Percentiles rank a stretch among this genome's conserved stretches.
Conservation (phyloP, 345 rosid genomes). For the Brassica juncea region DNA sequence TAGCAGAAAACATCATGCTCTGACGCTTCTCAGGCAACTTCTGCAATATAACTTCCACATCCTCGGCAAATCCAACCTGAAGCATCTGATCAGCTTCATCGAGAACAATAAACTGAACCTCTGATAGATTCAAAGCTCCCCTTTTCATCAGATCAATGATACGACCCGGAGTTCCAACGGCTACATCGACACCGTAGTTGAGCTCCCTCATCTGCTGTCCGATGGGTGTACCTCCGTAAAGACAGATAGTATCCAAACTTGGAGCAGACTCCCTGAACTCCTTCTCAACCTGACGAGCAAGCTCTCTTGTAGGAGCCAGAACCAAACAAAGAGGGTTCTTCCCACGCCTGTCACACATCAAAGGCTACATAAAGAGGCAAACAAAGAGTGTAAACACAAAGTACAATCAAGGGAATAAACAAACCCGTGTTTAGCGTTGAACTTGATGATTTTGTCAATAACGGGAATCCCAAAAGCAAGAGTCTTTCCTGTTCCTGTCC, state of each 20-base stretch:
- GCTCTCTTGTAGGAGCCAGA: conserved; percentile 96
- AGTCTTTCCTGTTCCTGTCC: conserved; percentile 96
- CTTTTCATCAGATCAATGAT: conserved; percentile 89
- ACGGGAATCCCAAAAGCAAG: conserved; percentile 97
- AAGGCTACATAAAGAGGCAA: conserved; percentile 4
- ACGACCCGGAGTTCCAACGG: conserved; percentile 98
- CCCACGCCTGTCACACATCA: conserved; percentile 55
- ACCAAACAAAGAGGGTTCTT: conserved; percentile 86
- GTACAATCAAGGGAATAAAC: conserved; percentile 19
- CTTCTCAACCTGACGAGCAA: conserved; percentile 89
- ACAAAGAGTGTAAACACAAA: background rate
- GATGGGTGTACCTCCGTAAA: conserved; percentile 93
- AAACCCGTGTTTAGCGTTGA: conserved; percentile 85
- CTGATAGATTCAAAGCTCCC: conserved; percentile 70
- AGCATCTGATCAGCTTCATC: conserved; percentile 99
- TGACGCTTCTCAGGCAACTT: conserved; percentile 77
- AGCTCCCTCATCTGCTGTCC: conserved; percentile 71
- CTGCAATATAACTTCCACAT: conserved; percentile 72
- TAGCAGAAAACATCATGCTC: conserved; percentile 93
- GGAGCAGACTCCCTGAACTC: conserved; percentile 84
- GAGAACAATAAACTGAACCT: conserved; percentile 80
- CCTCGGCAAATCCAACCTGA: conserved; percentile 93
- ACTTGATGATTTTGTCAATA: conserved; percentile 73
- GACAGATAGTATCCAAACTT: conserved; percentile 77
- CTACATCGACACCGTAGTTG: conserved; percentile 77